Conservation (phyloP, 257 asterid genomes). For the Fraxinus cuspidata region DNA sequence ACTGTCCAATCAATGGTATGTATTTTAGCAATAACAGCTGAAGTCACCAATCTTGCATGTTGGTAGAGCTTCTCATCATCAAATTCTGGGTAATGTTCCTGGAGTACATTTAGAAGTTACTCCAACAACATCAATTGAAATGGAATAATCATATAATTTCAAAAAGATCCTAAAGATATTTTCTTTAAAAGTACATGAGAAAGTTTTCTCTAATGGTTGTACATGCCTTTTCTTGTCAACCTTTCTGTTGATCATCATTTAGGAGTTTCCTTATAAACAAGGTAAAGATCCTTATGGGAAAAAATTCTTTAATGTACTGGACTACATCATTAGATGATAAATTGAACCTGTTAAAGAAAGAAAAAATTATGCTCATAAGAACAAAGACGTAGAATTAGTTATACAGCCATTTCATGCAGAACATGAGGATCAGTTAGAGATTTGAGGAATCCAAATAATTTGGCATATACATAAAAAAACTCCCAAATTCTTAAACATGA, state of each 20-base stretch:
- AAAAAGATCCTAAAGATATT: not conserved
- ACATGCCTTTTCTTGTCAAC: not conserved
- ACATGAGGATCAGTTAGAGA: too few relatives aligned
- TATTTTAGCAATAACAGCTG: slow-evolving; percentile 65
- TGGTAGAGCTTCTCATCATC: slow-evolving; percentile 52
- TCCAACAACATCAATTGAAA: not conserved
- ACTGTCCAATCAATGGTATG: slow-evolving; percentile 82
- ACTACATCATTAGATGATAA: too few relatives aligned
- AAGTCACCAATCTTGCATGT: slow-evolving; percentile 57
- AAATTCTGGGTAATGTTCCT: slow-evolving; percentile 46
- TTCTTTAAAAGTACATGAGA: not conserved
- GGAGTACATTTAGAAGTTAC: not conserved
- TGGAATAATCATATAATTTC: not conserved
- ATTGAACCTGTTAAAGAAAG: too few relatives aligned
- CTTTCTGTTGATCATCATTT: not conserved
- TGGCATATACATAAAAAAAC: too few relatives aligned
- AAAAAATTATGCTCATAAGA: too few relatives aligned
- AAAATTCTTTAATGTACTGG: too few relatives aligned
- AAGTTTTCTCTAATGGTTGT: not conserved
- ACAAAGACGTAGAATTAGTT: too few relatives aligned
- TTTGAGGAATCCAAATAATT: too few relatives aligned
- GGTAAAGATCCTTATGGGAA: not conserved
- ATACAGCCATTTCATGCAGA: too few relatives aligned
- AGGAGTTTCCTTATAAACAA: not conserved
- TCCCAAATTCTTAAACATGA: too few relatives aligned